Evolutionary conservation across 2,329 filamentous ascomycete genomes (phyloP), one percentile per base, ranked within the genome.

Genomic region (Diplodia scrobiculata): DNA sequence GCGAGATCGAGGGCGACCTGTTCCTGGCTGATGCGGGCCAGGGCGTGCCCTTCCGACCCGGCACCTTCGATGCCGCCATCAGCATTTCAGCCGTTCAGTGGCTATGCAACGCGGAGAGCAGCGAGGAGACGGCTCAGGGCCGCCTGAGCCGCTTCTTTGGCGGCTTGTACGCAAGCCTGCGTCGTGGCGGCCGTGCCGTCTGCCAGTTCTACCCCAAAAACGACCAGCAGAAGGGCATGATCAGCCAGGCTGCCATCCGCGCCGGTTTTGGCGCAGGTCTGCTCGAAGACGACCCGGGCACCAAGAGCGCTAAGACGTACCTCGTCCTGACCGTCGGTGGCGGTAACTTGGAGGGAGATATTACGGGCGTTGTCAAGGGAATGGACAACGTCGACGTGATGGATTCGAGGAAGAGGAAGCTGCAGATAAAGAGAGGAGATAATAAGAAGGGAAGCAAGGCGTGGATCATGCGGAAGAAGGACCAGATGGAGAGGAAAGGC

Each of bases 161-260:
- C 73, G 92, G 92, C 0, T 79, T 99, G 1, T 99, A 98, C 78
- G 90, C 92, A 0, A 88, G 88, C 68, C 80, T 99, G 69, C 87
- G 88, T 69, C 84, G 95, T 21, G 95, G 95, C 5, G 95, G 92
- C 0, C 85, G 92, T 45, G 95, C 95, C 0, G 94, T 98, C 14
- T 97, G 93, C 76, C 95, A 99, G 74, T 99, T 99, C 78, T 99
- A 99, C 77, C 95, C 95, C 2, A 97, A 97, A 80, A 98, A 99
- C 76, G 90, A 96, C 71, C 84, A 86, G 69, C 95, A 99, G 80
- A 87, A 93, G 74, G 87, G 86, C 73, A 97, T 99, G 93, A 96
- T 99, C 71, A 91, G 89, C 62, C 85, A 86, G 67, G 95, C 95
- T 0, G 95, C 95, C 0, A 90, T 98, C 68, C 92, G 91, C 74